Percentiles rank a stretch among this genome's conserved stretches.
Evolutionary conservation across 345 rosid species (phyloP).

Genomic region (Syzygium aromaticum): DNA sequence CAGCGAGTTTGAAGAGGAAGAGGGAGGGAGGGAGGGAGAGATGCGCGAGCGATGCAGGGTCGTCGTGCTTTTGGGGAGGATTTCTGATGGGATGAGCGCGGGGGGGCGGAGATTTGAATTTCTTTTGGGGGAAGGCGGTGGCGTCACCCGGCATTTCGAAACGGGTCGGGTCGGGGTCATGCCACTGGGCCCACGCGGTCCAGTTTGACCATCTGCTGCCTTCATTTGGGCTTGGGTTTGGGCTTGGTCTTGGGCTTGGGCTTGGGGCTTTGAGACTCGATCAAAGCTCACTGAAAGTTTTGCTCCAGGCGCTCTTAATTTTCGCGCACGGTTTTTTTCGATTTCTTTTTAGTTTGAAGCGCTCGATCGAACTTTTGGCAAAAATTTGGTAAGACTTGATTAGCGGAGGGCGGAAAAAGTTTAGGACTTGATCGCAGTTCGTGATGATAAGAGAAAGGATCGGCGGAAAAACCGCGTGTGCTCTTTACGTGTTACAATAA

Average conservation of each 20-base stretch:
- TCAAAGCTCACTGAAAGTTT: not conserved
- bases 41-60: not conserved
- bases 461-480: not conserved
- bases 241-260: no score
- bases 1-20: not conserved
- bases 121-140: not conserved
- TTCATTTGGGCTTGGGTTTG: no score
- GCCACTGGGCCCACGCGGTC: not conserved
- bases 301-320: not conserved
- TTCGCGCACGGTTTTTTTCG: not conserved
- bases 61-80: not conserved
- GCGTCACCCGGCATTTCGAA: not conserved
- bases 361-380: not conserved
- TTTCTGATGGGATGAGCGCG: not conserved
- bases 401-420: rapidly evolving
- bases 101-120: not conserved
- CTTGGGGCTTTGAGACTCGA: not conserved
- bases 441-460: not conserved
- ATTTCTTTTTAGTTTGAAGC: not conserved
- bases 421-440: not conserved
- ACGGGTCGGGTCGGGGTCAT: not conserved
- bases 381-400: not conserved
- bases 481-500: not conserved
- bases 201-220: not conserved
- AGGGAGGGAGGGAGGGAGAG: not conserved